Base-by-base conservation (phyloP, 148 eudicot genomes). In the Oxyria digyna region DNA sequence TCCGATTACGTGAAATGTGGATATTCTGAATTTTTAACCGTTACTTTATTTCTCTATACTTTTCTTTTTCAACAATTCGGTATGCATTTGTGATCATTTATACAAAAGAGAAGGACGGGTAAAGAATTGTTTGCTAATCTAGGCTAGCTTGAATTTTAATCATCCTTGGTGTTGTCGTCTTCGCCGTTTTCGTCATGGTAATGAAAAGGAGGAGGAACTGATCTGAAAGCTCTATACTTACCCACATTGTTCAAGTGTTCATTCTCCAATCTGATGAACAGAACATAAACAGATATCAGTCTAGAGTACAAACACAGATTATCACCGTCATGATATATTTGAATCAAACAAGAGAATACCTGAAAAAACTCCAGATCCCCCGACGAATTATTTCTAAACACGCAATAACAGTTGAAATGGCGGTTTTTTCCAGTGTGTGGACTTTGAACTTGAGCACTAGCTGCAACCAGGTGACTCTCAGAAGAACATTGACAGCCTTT, bases 341-440 rank as follows among this genome's bases (percentile, higher is more conserved):
- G 26, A 5, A 18, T 6, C 6, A 37, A 18, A 8, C 74, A 14
- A 11, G 12, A 12, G 49, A 18, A 26, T 85, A 91, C 97, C 97
- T 91, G 83, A 88, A 91, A 82, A 87, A 91, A 78, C 80, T 91
- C 97, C 97, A 91, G 48, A 88, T 81, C 71, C 96, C 96, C 67
- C 96, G 97, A 3, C 97, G 90, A 72, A 83, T 68, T 65, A 91
- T 85, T 81, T 88, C 97, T 41, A 91, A 84, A 77, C 83, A 83
- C 17, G 91, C 75, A 75, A 88, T 79, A 13, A 79, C 42, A 32
- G 82, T 80, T 31, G 87, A 80, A 62, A 85, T 43, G 10, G 95
- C 74, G 49, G 49, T 78, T 71, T 84, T 81, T 23, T 71, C 80
- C 66, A 87, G 54, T 31, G 84, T 78, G 26, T 32, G 57, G 37